These are phyloP conservation scores for Kluyveromyces marxianus DNA, from an alignment of 1,139 yeast species.

Conservation along the genomic window DNA sequence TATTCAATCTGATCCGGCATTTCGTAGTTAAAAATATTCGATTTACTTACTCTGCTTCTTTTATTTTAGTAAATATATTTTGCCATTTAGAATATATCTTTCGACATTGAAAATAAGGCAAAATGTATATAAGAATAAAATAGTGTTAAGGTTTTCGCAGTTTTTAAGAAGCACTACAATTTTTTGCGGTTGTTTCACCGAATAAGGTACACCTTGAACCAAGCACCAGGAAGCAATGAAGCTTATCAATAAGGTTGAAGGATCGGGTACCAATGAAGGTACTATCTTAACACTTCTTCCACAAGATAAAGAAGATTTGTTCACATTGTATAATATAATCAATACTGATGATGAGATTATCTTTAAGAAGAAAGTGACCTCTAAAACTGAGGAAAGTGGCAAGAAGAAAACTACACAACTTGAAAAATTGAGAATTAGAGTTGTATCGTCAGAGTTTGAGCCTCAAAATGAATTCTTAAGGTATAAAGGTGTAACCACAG, in stretches of 20 bases:
- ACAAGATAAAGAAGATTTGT: constrained; percentile 86
- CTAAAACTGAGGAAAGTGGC: constrained; percentile 21
- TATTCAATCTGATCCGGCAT: no score
- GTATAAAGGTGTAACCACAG: constrained; percentile 70
- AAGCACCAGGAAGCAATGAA: constrained; percentile 7
- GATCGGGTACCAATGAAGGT: constrained; percentile 10
- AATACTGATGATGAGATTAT: constrained; percentile 69
- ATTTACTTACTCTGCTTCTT: no score
- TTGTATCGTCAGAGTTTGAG: constrained; percentile 69
- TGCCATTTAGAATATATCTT: no score
- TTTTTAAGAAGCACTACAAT: no score
- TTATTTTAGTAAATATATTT: no score
- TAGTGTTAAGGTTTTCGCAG: no score
- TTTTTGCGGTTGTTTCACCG: no score
- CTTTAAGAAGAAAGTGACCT: constrained; percentile 43
- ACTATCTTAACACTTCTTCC: constrained; percentile 53
- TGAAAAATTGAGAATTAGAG: constrained; percentile 34
- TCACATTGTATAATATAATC: constrained; percentile 78
- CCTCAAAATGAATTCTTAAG: constrained; percentile 73
- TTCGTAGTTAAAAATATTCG: no score
- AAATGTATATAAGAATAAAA: no score
- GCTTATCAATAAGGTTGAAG: constrained; percentile 8
- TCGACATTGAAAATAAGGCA: no score
- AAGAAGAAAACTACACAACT: constrained; percentile 27
- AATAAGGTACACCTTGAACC: no score